Conservation (phyloP, 2,329 filamentous ascomycete genomes). For the Ophiocordyceps camponoti-floridani region DNA sequence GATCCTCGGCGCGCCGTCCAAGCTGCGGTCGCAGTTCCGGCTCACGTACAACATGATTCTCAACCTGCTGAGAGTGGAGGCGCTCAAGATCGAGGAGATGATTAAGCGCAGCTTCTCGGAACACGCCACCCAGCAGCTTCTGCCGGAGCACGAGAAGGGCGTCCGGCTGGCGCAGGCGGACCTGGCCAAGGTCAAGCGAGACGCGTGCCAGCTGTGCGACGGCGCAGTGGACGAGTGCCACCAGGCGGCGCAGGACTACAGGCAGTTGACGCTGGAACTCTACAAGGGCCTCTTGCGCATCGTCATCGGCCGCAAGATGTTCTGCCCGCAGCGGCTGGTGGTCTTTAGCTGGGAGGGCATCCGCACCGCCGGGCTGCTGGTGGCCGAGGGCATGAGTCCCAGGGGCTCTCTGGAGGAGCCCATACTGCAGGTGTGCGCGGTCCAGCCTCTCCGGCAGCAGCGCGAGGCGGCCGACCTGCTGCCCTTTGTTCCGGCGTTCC, state of each 20-base stretch:
- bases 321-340: conserved; percentile 56
- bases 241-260: conserved; percentile 62
- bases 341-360: conserved; percentile 76
- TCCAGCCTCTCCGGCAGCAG: conserved; percentile 48
- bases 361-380: conserved; percentile 63
- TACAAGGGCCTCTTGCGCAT: conserved; percentile 62
- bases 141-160: conserved; percentile 90
- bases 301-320: conserved; percentile 67
- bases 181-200: conserved; percentile 74
- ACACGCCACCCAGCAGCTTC: conserved; percentile 83
- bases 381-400: conserved; percentile 55
- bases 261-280: conserved; percentile 61
- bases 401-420: conserved; percentile 40
- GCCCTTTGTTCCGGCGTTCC: conserved; percentile 60
- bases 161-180: conserved; percentile 86
- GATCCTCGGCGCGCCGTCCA: conserved; percentile 91
- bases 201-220: conserved; percentile 69
- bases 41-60: conserved; percentile 99
- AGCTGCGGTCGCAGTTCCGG: conserved; percentile 87
- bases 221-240: conserved; percentile 65
- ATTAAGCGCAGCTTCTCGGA: conserved; percentile 99
- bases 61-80: conserved; percentile 85
- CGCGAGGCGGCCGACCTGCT: conserved; percentile 72
- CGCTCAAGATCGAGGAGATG: conserved; percentile 98
- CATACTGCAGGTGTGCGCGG: conserved; percentile 60